Evolutionary conservation across 495 filamentous ascomycete genomes (phyloP), one percentile per base, ranked within the genome.

Genomic region (Opeltia flavorubescens): DNA sequence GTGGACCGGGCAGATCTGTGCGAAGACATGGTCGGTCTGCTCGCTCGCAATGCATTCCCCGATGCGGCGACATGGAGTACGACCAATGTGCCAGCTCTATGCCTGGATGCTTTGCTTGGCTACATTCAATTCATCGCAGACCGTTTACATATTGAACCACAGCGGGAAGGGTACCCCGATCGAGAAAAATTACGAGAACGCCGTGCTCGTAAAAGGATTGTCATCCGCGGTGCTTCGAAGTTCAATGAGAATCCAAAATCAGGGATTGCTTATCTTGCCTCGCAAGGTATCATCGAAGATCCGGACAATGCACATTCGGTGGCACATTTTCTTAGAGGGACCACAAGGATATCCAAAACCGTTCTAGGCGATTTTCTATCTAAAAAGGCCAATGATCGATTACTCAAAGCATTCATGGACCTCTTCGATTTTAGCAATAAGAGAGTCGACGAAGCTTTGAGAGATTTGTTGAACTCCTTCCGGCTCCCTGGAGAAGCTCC

Each of bases 61-160:
- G 91, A 99, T 57, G 94, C 91, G 2, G 93, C 89, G 9, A 96
- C 89, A 20, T 99, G 91, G 91, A 99, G 91, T 61, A 99, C 91
- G 0, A 95, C 91, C 23, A 99, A 93, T 59, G 91, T 99, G 9
- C 91, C 91, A 15, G 91, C 93, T 2, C 63, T 99, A 17, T 99
- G 93, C 57, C 67, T 99, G 7, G 91, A 99, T 57, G 83, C 91
- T 39, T 72, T 96, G 1, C 71, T 99, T 12, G 79, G 87, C 13
- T 96, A 87, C 53, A 74, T 99, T 34, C 88, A 93, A 55, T 94
- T 82, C 44, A 80, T 99, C 47, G 80, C 86, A 9, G 89, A 95
- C 53, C 72, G 91, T 47, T 63, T 96, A 11, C 77, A 94, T 50
- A 74, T 89, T 46, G 67, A 75, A 25, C 79, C 81, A 1, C 54